phyloP scores from a whole-genome alignment of 768 basidiomycete genomes.

The Austroboletus eburneus region DNA sequence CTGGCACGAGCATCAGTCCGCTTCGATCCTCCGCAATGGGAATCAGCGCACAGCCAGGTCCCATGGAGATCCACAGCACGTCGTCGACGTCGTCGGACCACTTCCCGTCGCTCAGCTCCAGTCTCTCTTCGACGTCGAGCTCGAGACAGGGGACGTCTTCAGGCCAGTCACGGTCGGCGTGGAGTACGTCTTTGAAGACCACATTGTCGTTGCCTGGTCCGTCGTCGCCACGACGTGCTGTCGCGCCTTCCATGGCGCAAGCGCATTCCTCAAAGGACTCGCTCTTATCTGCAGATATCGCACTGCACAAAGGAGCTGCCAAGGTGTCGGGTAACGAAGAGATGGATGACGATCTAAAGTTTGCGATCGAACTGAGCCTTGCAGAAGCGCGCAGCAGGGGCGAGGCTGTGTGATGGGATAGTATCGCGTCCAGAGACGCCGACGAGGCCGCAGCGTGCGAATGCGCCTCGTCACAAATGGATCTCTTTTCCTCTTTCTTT shows the following conservation, averaged over 20 bases:
- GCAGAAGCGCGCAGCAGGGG: constrained; percentile 40
- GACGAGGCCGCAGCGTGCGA: too few species aligned
- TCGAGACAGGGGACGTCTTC: constrained; percentile 14
- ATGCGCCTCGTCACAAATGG: too few species aligned
- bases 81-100: constrained; percentile 26
- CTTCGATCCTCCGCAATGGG: constrained; percentile 11
- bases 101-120: constrained; percentile 35
- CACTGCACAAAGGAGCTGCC: not conserved
- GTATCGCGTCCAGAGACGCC: too few species aligned
- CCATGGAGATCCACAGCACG: constrained; percentile 8
- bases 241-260: constrained; percentile 7
- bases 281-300: constrained; percentile 13
- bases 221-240: constrained; percentile 17
- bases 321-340: constrained; percentile 26
- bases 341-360: constrained; percentile 60
- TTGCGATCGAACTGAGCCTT: constrained; percentile 67
- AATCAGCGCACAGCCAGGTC: constrained; percentile 5
- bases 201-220: constrained; percentile 9
- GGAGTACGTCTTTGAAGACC: constrained; percentile 35
- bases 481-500: not conserved
- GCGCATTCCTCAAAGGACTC: constrained; percentile 9
- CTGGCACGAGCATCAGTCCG: constrained; percentile 36
- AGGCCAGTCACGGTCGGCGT: constrained; percentile 30
- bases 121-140: constrained; percentile 22
- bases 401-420: constrained; percentile 9